Evolutionary conservation across 2,329 filamentous ascomycete species (phyloP).

Genomic region (Alternaria angustiovoidea): DNA sequence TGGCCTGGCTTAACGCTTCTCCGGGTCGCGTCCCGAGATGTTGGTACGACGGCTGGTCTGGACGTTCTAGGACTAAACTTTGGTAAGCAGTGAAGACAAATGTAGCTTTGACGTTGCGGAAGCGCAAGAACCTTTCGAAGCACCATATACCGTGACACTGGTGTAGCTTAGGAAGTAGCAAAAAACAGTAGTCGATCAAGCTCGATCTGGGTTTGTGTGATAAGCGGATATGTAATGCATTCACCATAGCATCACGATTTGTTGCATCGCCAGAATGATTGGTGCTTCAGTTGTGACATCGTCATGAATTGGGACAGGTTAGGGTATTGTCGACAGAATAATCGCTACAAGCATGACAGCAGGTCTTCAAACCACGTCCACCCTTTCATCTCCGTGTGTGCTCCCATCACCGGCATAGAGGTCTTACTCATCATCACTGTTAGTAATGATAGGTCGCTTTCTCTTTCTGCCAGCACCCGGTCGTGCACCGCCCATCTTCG

Average conservation of each 20-base stretch:
- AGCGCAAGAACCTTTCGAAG: neutral
- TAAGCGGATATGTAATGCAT: neutral
- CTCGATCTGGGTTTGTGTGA: neutral
- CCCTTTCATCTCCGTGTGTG: neutral
- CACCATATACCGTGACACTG: neutral
- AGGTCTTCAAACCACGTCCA: neutral
- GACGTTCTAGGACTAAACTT: neutral
- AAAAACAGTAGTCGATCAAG: neutral
- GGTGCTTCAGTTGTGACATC: neutral
- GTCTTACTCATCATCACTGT: conserved; percentile 24
- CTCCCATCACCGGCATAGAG: neutral
- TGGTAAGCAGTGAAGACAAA: neutral
- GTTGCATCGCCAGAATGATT: neutral
- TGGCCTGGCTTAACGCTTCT: neutral
- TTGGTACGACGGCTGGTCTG: neutral
- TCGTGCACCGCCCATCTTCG: conserved; percentile 15
- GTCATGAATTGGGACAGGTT: neutral
- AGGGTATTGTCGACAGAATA: neutral
- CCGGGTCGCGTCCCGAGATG: neutral
- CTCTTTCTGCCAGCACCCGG: conserved; percentile 20
- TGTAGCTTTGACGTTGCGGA: neutral
- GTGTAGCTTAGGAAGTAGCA: neutral
- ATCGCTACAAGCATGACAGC: neutral
- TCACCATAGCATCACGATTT: neutral
- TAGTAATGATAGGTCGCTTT: conserved; percentile 21